phyloP scores from a whole-genome alignment of 345 rosid species.

The Brassica rapa region DNA sequence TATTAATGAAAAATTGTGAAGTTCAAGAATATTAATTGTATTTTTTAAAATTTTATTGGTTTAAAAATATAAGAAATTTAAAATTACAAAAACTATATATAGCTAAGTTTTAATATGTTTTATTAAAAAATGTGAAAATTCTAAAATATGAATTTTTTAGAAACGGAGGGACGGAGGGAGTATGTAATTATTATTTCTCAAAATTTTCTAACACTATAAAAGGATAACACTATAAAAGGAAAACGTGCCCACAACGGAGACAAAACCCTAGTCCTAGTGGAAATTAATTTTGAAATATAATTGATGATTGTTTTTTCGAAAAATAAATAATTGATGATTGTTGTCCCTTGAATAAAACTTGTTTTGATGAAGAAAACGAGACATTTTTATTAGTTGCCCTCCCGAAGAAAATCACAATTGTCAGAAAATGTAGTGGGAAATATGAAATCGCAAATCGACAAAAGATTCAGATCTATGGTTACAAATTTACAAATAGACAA shows the following conservation, averaged over 20 bases:
- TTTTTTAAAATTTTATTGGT: too few species aligned
- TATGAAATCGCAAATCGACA: conserved; percentile 21
- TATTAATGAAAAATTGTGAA: too few species aligned
- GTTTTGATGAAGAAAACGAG: not conserved
- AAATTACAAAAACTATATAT: too few species aligned
- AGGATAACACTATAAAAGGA: conserved; percentile 1
- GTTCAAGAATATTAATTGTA: too few species aligned
- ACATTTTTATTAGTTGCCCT: not conserved
- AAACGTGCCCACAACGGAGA: conserved; percentile 38
- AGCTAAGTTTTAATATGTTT: too few species aligned
- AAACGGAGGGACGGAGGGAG: too few species aligned
- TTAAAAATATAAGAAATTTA: too few species aligned
- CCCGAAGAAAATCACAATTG: not conserved
- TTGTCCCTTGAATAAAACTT: not conserved
- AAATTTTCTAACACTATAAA: not conserved
- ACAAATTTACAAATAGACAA: too few species aligned
- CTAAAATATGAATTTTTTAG: too few species aligned
- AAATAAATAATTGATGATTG: not conserved
- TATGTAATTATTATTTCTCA: not conserved
- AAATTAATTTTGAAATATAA: not conserved
- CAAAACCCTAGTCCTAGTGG: conserved; percentile 7
- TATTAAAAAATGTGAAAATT: too few species aligned
- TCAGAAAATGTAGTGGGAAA: conserved; percentile 14
- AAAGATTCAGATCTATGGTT: conserved; percentile 20
- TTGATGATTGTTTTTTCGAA: not conserved